Conservation (phyloP, 257 asterid species). For the Jacaranda copaia region DNA sequence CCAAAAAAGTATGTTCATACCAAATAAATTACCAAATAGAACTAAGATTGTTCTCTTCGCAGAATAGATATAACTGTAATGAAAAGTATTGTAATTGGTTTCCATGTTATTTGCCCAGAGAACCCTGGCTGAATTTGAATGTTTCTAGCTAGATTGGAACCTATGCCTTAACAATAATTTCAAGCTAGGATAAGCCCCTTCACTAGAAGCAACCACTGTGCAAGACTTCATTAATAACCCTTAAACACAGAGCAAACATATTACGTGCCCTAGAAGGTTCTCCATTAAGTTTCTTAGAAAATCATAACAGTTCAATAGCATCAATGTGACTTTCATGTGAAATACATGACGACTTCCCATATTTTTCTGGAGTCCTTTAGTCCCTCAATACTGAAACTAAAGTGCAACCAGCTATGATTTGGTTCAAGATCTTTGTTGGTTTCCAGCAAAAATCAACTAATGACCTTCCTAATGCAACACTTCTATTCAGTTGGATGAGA, state of each 20-base stretch:
- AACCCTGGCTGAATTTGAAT: constrained; percentile 11
- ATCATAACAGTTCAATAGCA: background rate
- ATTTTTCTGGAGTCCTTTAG: background rate
- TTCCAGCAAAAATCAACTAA: constrained; percentile 35
- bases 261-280: background rate
- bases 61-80: background rate
- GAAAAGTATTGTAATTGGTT: background rate
- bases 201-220: background rate
- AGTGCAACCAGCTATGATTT: constrained; percentile 26
- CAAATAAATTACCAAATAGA: background rate
- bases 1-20: background rate
- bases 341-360: constrained; percentile 15
- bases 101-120: background rate
- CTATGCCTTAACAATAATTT: background rate
- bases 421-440: constrained; percentile 24
- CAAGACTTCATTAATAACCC: constrained; percentile 1
- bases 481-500: constrained; percentile 20
- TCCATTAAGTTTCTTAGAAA: constrained; percentile 24
- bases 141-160: background rate
- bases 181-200: background rate
- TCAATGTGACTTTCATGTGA: background rate
- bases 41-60: background rate
- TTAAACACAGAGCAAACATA: background rate
- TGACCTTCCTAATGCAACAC: constrained; percentile 14
- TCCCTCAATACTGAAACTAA: constrained; percentile 21